phyloP scores from a whole-genome alignment of 306 rosid species.

The Cicer arietinum region DNA sequence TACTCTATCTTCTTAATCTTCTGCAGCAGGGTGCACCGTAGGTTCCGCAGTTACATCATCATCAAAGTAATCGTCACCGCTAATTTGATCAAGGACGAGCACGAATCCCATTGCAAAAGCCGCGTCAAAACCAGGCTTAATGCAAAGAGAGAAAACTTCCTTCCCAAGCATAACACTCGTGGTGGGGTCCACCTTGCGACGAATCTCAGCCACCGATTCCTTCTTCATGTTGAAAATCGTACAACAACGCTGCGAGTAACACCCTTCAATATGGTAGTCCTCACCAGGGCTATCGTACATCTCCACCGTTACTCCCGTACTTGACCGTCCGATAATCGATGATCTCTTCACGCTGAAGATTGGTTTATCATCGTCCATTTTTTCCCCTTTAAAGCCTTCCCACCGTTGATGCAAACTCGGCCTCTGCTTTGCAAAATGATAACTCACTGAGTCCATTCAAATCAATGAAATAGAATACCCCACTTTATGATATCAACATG shows the following conservation, averaged over 20 bases:
- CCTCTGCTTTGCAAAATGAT: conserved; percentile 53
- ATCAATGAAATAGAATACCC: not conserved
- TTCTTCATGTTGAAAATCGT: conserved; percentile 54
- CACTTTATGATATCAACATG: not conserved
- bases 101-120: conserved; percentile 92
- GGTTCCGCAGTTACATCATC: conserved; percentile 36
- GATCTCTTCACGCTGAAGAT: conserved; percentile 79
- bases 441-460: conserved; percentile 17
- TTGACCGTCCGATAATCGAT: conserved; percentile 83
- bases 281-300: conserved; percentile 58
- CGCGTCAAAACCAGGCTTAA: conserved; percentile 80
- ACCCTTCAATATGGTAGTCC: conserved; percentile 90
- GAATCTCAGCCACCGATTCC: conserved; percentile 79
- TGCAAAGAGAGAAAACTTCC: conserved; percentile 74
- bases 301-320: conserved; percentile 72
- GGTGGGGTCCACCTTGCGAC: conserved; percentile 86
- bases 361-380: conserved; percentile 78
- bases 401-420: conserved; percentile 95
- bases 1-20: conserved; percentile 35
- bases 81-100: conserved; percentile 79
- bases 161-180: conserved; percentile 79
- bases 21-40: conserved; percentile 57
- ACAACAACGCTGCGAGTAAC: conserved; percentile 70
- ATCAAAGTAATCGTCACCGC: conserved; percentile 48
- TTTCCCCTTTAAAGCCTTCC: conserved; percentile 89